Evolutionary conservation across 805 yeast genomes (phyloP).

Genomic region (Yarrowia hollandica): DNA sequence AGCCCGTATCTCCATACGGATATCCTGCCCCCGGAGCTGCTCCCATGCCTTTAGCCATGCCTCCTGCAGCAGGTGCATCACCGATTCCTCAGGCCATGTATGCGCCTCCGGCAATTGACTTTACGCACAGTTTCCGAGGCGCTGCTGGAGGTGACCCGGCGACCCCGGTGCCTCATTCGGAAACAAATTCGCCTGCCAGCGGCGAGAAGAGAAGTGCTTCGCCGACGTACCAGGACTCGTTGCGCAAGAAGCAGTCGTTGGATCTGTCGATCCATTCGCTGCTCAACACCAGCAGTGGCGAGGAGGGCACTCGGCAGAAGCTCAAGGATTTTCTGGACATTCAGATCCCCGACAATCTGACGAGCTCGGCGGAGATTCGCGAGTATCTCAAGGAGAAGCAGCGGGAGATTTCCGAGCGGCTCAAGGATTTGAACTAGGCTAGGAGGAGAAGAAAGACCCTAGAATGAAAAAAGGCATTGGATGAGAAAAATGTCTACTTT

Average conservation of each 20-base stretch:
- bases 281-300: slow-evolving; percentile 2
- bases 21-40: slow-evolving; percentile 23
- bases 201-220: slow-evolving; percentile 22
- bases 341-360: slow-evolving; percentile 36
- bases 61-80: slow-evolving; percentile 11
- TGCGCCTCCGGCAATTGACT: slow-evolving; percentile 46
- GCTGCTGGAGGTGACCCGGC: neutral
- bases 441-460: no score
- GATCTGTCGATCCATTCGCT: slow-evolving; percentile 26
- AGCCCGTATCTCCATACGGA: slow-evolving; percentile 6
- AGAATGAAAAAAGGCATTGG: no score
- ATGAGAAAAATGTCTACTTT: no score
- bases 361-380: slow-evolving; percentile 37
- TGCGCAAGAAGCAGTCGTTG: slow-evolving; percentile 13
- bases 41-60: slow-evolving; percentile 13
- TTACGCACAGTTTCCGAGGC: slow-evolving; percentile 43
- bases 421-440: slow-evolving; percentile 29
- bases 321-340: slow-evolving; percentile 27
- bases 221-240: neutral
- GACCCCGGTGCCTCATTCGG: slow-evolving; percentile 3
- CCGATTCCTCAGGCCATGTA: slow-evolving; percentile 30
- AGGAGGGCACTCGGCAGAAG: slow-evolving; percentile 19
- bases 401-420: slow-evolving; percentile 41
- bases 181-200: slow-evolving; percentile 6
- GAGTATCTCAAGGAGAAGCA: slow-evolving; percentile 42